These are phyloP conservation scores for Taphrina communis DNA, from an alignment of 1,139 yeast species.

Conservation along the genomic window DNA sequence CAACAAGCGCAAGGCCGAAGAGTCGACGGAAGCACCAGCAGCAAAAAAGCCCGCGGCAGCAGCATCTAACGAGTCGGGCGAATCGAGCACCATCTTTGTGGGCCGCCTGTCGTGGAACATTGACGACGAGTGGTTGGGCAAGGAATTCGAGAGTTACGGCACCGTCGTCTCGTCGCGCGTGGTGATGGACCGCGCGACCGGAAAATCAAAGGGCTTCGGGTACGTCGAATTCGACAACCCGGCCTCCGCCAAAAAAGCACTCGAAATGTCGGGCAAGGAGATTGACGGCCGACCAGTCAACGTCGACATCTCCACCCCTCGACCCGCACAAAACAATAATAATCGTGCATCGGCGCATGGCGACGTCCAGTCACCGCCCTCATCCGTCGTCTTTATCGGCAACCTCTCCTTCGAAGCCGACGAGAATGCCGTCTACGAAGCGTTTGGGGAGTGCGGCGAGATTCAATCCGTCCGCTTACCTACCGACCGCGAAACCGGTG, in stretches of 20 bases:
- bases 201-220: constrained; percentile 90
- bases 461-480: constrained; percentile 88
- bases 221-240: constrained; percentile 89
- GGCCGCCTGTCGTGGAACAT: constrained; percentile 98
- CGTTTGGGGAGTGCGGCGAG: constrained; percentile 83
- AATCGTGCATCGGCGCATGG: constrained; percentile 84
- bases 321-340: constrained; percentile 57
- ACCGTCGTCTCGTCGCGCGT: constrained; percentile 90
- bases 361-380: constrained; percentile 86
- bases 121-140: constrained; percentile 90
- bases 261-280: constrained; percentile 85
- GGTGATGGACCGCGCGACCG: constrained; percentile 87
- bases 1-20: constrained; percentile 48
- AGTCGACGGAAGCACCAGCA: constrained; percentile 49
- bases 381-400: constrained; percentile 94
- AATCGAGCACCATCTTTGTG: constrained; percentile 85
- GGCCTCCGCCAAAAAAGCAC: constrained; percentile 84
- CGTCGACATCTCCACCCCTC: constrained; percentile 86
- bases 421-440: constrained; percentile 88
- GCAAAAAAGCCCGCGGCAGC: constrained; percentile 45
- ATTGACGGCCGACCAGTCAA: constrained; percentile 96
- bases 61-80: constrained; percentile 53
- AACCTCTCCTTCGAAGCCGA: constrained; percentile 97
- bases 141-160: constrained; percentile 81
- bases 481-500: constrained; percentile 89